Evolutionary conservation across 768 basidiomycete species (phyloP).

Genomic region (Suillus bovinus): DNA sequence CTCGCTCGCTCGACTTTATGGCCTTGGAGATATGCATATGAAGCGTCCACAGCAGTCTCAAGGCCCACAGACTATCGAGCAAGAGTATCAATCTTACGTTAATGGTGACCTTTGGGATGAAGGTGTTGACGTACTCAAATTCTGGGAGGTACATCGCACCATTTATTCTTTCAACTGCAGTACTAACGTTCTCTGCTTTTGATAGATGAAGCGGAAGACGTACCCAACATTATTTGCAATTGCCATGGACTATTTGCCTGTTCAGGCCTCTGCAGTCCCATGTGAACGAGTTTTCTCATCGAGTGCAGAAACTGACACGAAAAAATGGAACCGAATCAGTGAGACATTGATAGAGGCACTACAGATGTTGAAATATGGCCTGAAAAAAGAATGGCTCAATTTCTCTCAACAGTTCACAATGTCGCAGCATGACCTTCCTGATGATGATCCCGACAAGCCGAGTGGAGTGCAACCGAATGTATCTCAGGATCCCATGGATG

Average conservation of each 20-base stretch:
- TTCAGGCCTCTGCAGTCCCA: slow-evolving; percentile 25
- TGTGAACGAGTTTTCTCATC: slow-evolving; percentile 25
- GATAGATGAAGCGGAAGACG: too few species aligned
- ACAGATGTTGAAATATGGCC: slow-evolving; percentile 32
- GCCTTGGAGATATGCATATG: too few species aligned
- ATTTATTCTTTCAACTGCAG: neutral
- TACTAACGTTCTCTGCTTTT: neutral
- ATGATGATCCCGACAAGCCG: too few species aligned
- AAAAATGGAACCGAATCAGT: slow-evolving; percentile 1
- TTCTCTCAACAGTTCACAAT: slow-evolving; percentile 12
- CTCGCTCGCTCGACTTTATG: too few species aligned
- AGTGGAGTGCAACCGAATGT: too few species aligned
- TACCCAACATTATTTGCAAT: slow-evolving; percentile 4
- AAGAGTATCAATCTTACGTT: slow-evolving; percentile 2
- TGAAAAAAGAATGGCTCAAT: slow-evolving; percentile 23
- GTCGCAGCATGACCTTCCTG: neutral
- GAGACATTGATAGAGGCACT: slow-evolving; percentile 2
- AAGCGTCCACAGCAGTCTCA: neutral
- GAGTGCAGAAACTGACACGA: slow-evolving; percentile 6
- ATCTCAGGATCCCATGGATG: too few species aligned
- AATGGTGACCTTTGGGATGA: neutral
- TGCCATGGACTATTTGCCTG: slow-evolving; percentile 2
- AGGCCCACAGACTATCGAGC: neutral
- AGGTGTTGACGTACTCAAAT: neutral
- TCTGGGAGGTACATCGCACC: neutral